A percentile compares a stretch with the other conserved stretches of the same genome.
phyloP scores from a whole-genome alignment of 768 basidiomycete species.

The Suillus luteus region DNA sequence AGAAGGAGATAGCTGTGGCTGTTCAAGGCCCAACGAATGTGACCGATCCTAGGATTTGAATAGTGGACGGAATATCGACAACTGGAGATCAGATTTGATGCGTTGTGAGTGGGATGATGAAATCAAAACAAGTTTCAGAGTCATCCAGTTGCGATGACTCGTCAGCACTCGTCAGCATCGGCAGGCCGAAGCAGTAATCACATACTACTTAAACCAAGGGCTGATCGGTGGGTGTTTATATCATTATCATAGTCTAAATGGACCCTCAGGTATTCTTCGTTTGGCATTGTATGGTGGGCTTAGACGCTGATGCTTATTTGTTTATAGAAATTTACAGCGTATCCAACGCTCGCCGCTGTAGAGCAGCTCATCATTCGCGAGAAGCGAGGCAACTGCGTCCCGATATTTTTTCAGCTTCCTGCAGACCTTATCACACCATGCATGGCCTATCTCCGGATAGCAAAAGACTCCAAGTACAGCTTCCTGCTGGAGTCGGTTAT shows the following conservation, averaged over 20 bases:
- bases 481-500: constrained; percentile 94
- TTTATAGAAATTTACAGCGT: constrained; percentile 62
- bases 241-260: constrained; percentile 12
- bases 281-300: neutral
- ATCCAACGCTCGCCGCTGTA: constrained; percentile 72
- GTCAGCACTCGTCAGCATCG: neutral
- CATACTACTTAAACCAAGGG: neutral
- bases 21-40: neutral
- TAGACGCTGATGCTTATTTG: constrained; percentile 1
- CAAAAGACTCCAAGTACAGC: constrained; percentile 91
- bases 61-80: neutral
- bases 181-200: neutral
- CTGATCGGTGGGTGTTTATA: neutral
- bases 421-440: constrained; percentile 97
- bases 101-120: neutral
- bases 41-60: neutral
- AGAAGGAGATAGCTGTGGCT: neutral
- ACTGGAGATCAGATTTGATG: neutral
- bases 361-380: constrained; percentile 78
- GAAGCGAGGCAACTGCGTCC: constrained; percentile 89
- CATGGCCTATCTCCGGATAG: constrained; percentile 91
- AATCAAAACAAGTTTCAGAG: constrained; percentile 1
- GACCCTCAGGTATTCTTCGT: constrained; percentile 27
- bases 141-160: neutral
- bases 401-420: constrained; percentile 89